These are phyloP conservation scores for Fraxinus ornus DNA, from an alignment of 305 asterid species.

Conservation along the genomic window DNA sequence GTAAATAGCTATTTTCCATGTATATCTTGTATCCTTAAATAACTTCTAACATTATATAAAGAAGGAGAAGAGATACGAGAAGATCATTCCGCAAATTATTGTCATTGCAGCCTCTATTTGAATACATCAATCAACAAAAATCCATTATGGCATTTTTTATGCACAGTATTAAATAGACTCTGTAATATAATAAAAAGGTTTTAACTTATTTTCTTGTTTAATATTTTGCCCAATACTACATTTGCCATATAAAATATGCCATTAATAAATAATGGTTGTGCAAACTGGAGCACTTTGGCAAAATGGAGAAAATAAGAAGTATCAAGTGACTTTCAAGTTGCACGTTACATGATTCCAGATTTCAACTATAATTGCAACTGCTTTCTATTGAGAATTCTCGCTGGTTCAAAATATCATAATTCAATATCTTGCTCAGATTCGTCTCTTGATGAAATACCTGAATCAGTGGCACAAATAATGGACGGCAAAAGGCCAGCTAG, in stretches of 20 bases:
- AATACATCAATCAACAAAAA: neutral
- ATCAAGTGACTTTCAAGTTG: neutral
- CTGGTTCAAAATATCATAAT: neutral
- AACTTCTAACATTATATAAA: too few species aligned
- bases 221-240: neutral
- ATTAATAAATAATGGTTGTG: neutral
- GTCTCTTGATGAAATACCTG: neutral
- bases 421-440: neutral
- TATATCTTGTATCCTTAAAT: too few species aligned
- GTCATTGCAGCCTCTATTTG: neutral
- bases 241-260: neutral
- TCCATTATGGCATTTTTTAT: neutral
- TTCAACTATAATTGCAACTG: neutral
- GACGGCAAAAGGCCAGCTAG: neutral
- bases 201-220: neutral
- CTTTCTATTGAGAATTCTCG: neutral
- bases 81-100: too few species aligned
- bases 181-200: neutral
- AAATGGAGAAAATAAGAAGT: neutral
- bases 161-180: neutral
- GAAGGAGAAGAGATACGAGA: too few species aligned
- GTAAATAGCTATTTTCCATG: too few species aligned
- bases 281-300: neutral
- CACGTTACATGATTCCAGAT: neutral
- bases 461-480: neutral